These are phyloP conservation scores for Chlorella sp. DNA, from an alignment of 139 green algal species.

Conservation along the genomic window DNA sequence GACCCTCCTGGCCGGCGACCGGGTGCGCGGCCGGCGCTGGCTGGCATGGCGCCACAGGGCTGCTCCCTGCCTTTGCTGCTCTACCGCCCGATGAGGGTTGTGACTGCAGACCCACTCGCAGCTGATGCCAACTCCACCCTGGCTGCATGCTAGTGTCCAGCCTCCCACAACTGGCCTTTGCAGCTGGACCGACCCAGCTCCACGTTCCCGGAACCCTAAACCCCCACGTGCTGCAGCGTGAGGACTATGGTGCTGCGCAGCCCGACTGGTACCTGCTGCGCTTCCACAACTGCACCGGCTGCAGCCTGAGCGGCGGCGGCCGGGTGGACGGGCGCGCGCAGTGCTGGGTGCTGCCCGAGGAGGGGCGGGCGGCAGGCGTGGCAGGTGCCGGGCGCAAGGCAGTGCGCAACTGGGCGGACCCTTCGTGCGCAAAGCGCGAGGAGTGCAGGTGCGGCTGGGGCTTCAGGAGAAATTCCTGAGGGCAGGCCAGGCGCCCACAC, in stretches of 20 bases:
- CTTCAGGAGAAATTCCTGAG: too few species aligned
- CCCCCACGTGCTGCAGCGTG: neutral
- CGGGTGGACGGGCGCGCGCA: constrained; percentile 22
- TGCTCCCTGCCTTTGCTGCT: neutral
- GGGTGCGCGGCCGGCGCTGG: neutral
- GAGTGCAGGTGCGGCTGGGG: constrained; percentile 18
- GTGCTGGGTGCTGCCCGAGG: constrained; percentile 1
- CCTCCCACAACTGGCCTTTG: too few species aligned
- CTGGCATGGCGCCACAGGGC: too few species aligned
- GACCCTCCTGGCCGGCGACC: constrained; percentile 10
- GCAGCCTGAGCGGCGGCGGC: constrained; percentile 30
- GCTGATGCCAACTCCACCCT: too few species aligned
- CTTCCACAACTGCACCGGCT: constrained; percentile 35
- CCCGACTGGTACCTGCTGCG: constrained; percentile 28
- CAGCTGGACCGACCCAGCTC: too few species aligned
- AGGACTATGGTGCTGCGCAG: constrained; percentile 15
- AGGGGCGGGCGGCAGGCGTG: neutral
- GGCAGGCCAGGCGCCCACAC: neutral
- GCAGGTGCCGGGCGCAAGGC: neutral
- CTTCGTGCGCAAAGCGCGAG: constrained; percentile 22
- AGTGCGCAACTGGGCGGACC: constrained; percentile 24
- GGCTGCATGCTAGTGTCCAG: too few species aligned
- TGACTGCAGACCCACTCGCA: too few species aligned
- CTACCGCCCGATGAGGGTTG: too few species aligned
- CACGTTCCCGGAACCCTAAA: too few species aligned